Base-by-base conservation (phyloP, 768 basidiomycete species). In the Krasilnikovozyma curviuscula region DNA sequence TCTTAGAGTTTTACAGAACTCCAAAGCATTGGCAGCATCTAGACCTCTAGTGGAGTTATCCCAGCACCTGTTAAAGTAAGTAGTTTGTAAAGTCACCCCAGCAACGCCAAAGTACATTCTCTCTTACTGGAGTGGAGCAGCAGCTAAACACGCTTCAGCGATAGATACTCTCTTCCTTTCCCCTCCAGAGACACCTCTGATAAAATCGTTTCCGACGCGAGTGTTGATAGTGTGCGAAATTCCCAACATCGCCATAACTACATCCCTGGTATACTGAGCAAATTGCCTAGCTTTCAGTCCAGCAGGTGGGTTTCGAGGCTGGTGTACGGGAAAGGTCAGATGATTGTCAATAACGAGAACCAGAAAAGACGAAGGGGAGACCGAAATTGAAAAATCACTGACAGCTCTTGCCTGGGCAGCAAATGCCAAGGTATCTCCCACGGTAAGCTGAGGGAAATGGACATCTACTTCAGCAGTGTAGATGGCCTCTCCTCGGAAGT, bases 1-100 rank as follows among this genome's bases (percentile, higher is more conserved):
- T 30, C 67, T 61, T 9, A 73, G 56, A 28, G 66, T 66, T 53
- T 66, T 65, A 44, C 67, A 67, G 56, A 70, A 73, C 46, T 72
- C 71, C 43, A 71, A 61, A n/a, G 69, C 66, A 37, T 66, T 64
- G 44, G 63, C 63, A 27, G 61, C 60, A 40, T 64, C 63, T 46
- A 64, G 61, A 56, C 63, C 63, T 40, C 63, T n/a, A n/a, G n/a
- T n/a, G n/a, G n/a, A n/a, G n/a, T n/a, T n/a, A n/a, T n/a, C n/a
- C n/a, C n/a, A n/a, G n/a, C n/a, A n/a, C n/a, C n/a, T n/a, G n/a
- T n/a, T n/a, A n/a, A n/a, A n/a, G n/a, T n/a, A n/a, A n/a, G n/a
- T n/a, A n/a, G n/a, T n/a, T n/a, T n/a, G n/a, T n/a, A n/a, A n/a
- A n/a, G n/a, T n/a, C n/a, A n/a, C n/a, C n/a, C n/a, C n/a, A n/a